A percentile compares a stretch with the other conserved stretches of the same genome.
phyloP scores from a whole-genome alignment of 1,284 basidiomycete genomes.

The Trametes sp. region DNA sequence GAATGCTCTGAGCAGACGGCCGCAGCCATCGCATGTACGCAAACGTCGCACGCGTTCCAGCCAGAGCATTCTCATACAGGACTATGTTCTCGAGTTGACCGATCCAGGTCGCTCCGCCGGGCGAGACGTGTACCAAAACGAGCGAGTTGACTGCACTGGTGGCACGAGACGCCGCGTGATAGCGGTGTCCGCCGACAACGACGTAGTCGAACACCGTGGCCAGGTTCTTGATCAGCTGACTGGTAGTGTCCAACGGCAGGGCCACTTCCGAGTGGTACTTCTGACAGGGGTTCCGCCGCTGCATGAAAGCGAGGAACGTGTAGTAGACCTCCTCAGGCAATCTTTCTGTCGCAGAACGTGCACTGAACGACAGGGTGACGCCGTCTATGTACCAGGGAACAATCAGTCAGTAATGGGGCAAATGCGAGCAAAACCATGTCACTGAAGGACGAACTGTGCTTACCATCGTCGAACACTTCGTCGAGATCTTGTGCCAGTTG shows the following conservation, averaged over 20 bases:
- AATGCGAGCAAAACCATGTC: neutral
- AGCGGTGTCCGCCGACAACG: constrained; percentile 27
- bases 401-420: neutral
- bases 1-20: neutral
- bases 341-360: neutral
- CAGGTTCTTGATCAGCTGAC: neutral
- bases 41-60: neutral
- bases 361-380: neutral
- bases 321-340: neutral
- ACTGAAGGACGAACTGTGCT: neutral
- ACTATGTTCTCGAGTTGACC: constrained; percentile 5
- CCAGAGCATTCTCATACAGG: neutral
- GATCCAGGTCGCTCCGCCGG: neutral
- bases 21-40: constrained; percentile 7
- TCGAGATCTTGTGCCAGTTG: constrained; percentile 11
- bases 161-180: constrained; percentile 23
- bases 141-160: constrained; percentile 5
- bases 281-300: neutral
- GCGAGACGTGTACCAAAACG: constrained; percentile 6
- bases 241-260: neutral
- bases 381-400: neutral
- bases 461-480: neutral
- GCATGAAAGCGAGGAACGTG: neutral
- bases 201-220: constrained; percentile 36
- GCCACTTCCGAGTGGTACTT: neutral